A percentile compares a stretch with the other conserved stretches of the same genome.
These are phyloP conservation scores for Cicer chorassanicum DNA, from an alignment of 306 rosid species.

Conservation along the genomic window DNA sequence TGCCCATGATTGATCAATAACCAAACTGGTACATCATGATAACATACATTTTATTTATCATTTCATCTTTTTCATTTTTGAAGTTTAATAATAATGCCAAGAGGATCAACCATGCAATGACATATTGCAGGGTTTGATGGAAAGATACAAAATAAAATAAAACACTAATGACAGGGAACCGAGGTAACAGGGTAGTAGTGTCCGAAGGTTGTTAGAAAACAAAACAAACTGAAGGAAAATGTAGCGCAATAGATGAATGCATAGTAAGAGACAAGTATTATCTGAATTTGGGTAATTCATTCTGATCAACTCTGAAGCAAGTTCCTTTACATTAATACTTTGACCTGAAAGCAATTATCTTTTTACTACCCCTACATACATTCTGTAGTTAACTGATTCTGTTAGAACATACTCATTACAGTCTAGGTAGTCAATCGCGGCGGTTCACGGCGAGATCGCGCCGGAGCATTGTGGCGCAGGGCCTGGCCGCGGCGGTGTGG, in stretches of 20 bases:
- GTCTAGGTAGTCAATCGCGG: no score
- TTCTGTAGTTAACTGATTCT: background rate
- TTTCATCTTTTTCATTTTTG: background rate
- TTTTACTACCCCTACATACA: background rate
- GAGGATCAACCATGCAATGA: constrained; percentile 9
- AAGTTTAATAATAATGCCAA: background rate
- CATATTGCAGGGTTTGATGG: constrained; percentile 3
- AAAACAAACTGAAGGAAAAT: background rate
- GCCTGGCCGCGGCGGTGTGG: no score
- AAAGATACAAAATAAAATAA: constrained; percentile 1
- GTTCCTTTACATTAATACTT: background rate
- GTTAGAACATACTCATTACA: background rate
- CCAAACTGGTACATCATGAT: constrained; percentile 5
- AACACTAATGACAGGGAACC: background rate
- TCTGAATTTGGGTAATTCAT: background rate
- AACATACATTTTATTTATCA: background rate
- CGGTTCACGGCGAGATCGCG: no score
- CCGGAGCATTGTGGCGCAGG: no score
- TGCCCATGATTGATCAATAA: constrained; percentile 13
- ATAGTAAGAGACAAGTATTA: background rate
- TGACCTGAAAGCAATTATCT: background rate
- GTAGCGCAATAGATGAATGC: background rate
- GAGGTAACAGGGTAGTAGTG: constrained; percentile 5
- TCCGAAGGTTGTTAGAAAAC: constrained; percentile 9
- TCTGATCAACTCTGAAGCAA: background rate